Base-by-base conservation (phyloP, 108 stramenopile genomes). In the Parietichytrium sp. region DNA sequence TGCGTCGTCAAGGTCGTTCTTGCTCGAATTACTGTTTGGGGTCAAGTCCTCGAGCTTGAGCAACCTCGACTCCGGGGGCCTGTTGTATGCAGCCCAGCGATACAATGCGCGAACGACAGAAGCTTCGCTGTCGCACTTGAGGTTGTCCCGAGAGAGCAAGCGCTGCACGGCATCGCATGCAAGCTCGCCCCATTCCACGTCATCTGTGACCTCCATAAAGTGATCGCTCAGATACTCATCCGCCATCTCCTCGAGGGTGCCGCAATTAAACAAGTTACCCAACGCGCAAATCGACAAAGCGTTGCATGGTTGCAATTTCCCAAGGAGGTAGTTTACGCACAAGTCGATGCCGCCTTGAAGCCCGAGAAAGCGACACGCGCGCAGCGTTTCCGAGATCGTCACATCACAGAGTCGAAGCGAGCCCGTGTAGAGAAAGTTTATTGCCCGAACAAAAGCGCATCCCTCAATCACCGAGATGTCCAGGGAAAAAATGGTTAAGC, bases 61-160 rank as follows among this genome's bases (percentile, higher is more conserved):
- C n/a, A n/a, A n/a, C n/a, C n/a, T n/a, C n/a, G n/a, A n/a, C n/a
- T n/a, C n/a, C n/a, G n/a, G n/a, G n/a, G n/a, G n/a, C n/a, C n/a
- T n/a, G n/a, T 36, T 72, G 42, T 72, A 25, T 23, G 38, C 16
- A 7, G 61, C 61, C 61, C 61, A 72, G 42, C 61, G 61, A 16
- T 45, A 33, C 20, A 72, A 25, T 10, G 61, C 61, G 13, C 61
- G 61, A 0, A 72, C 61, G 15, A 72, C 61, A 6, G 61, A 72
- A 27, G 61, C 61, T 42, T 72, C 61, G 61, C 61, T 72, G 33
- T 36, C 23, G 3, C 61, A 72, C 61, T 72, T 72, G 61, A 72
- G 61, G 61, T 72, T 72, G 42, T 72, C 61, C 38, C 61, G 61
- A 25, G 38, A 42, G 38, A 72, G 45, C 1, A 72, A 42, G 42